Conservation (phyloP, 192 early-diverging fungal genomes). For the Mortierella hygrophila region DNA sequence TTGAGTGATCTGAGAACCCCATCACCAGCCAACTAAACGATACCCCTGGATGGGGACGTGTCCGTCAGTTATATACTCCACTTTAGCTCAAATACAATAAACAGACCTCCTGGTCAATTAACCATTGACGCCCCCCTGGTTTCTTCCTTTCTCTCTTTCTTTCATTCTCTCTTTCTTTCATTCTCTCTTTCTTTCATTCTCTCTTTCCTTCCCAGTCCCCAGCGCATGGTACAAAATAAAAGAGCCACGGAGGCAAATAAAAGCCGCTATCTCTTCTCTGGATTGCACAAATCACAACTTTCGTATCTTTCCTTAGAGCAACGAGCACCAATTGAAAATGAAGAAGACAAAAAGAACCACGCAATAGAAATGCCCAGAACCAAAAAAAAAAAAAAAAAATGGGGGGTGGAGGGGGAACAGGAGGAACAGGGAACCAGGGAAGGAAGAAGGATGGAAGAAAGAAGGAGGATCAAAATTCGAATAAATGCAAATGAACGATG, state of each 20-base stretch:
- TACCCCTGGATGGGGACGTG: background rate
- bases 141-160: background rate
- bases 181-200: too few species aligned
- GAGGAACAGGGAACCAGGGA: background rate
- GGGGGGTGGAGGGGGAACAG: background rate
- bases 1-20: conserved; percentile 5
- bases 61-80: background rate
- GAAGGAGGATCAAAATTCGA: background rate
- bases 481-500: background rate
- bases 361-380: too few species aligned
- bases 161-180: background rate
- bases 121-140: background rate
- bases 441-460: background rate
- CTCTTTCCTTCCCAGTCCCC: background rate
- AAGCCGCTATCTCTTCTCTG: background rate
- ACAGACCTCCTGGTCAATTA: background rate
- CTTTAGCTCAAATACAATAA: background rate
- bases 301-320: background rate
- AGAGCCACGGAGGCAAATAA: background rate
- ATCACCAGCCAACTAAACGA: background rate
- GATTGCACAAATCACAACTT: background rate
- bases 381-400: too few species aligned
- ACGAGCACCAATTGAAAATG: background rate
- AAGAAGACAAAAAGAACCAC: background rate
- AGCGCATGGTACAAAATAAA: background rate